phyloP scores from a whole-genome alignment of 2,329 filamentous ascomycete species.

The Trichoderma harzianum region DNA sequence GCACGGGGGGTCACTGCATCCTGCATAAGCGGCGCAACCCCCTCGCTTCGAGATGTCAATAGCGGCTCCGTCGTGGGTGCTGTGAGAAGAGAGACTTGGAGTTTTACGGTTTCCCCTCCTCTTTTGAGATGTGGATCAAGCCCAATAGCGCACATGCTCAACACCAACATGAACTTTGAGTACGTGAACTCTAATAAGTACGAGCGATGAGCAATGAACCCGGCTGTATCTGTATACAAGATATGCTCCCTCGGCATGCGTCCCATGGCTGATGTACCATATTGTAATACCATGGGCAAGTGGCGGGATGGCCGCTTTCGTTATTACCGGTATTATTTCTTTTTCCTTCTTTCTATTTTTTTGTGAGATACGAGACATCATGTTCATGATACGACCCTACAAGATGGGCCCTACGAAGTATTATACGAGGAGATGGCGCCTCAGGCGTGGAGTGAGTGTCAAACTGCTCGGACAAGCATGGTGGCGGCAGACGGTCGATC shows the following conservation, averaged over 20 bases:
- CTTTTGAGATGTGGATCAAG: background rate
- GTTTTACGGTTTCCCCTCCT: background rate
- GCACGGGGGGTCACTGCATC: slow-evolving; percentile 23
- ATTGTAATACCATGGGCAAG: background rate
- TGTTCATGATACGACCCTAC: background rate
- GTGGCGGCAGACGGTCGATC: slow-evolving; percentile 1
- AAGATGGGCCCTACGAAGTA: background rate
- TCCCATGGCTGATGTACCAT: background rate
- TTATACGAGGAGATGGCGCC: slow-evolving; percentile 9
- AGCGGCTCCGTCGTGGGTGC: background rate
- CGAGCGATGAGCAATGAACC: background rate
- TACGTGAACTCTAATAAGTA: background rate
- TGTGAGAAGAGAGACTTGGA: background rate
- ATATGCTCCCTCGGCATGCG: background rate
- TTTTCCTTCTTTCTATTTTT: background rate
- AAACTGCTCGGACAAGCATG: background rate
- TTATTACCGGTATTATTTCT: background rate
- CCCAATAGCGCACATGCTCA: slow-evolving; percentile 3
- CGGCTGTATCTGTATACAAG: background rate
- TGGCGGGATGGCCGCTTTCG: background rate
- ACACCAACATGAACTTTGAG: background rate
- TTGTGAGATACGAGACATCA: background rate
- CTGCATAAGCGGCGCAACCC: slow-evolving; percentile 32
- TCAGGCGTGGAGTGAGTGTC: background rate
- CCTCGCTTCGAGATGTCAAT: slow-evolving; percentile 11